These are phyloP conservation scores for Porphyra umbilicalis DNA, from an alignment of 31 red algal genomes.

Conservation along the genomic window DNA sequence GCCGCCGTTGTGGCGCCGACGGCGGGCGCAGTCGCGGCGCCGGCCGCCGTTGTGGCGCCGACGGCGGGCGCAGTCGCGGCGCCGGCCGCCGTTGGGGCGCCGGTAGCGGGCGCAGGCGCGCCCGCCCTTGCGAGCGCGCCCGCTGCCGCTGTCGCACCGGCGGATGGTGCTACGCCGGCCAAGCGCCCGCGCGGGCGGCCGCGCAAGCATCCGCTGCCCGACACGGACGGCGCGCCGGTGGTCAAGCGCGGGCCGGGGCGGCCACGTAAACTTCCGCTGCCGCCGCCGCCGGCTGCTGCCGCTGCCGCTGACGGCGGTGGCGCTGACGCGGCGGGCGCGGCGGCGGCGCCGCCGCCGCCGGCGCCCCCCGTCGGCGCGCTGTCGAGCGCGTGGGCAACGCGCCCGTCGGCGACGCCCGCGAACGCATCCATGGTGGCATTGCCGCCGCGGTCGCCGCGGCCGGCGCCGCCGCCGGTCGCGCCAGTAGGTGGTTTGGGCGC, in stretches of 20 bases:
- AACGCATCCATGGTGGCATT: neutral
- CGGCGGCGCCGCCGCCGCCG: too few species aligned
- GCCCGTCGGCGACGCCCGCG: neutral
- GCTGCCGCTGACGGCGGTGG: neutral
- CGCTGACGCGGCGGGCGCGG: neutral
- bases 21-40: too few species aligned
- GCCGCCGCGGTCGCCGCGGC: neutral
- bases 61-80: too few species aligned
- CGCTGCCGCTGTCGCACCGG: too few species aligned
- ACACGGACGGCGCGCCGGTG: neutral
- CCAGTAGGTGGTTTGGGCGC: too few species aligned
- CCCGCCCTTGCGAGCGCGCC: too few species aligned
- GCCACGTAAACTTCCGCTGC: neutral
- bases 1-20: too few species aligned
- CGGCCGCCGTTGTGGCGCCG: too few species aligned
- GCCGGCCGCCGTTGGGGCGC: too few species aligned
- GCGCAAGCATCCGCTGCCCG: neutral
- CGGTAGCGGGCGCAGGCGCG: too few species aligned
- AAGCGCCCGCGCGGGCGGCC: neutral
- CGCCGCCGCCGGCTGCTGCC: neutral
- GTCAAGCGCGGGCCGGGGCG: neutral
- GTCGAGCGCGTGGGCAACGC: neutral
- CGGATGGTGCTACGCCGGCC: too few species aligned
- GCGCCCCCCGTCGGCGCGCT: neutral
- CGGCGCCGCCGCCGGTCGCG: neutral